Base-by-base conservation (phyloP, 1,139 yeast genomes). In the Pichia sp. region DNA sequence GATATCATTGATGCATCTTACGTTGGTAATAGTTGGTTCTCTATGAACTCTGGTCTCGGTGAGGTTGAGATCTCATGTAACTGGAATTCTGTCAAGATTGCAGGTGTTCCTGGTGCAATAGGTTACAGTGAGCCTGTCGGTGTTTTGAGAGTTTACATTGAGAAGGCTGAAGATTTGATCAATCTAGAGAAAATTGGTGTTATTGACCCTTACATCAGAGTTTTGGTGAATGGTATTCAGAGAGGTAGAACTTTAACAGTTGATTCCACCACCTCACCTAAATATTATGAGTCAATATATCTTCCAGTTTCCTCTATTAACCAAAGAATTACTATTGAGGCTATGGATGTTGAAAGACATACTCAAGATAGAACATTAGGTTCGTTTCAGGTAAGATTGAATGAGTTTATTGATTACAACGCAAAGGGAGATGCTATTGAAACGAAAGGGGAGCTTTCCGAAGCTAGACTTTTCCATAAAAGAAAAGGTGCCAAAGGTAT, bases 101-200 rank as follows among this genome's bases (percentile, higher is more conserved):
- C 84, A 14, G 73, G 74, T 47, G 71, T 73, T 49, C 74, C 83
- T 52, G 91, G 90, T 61, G 74, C 87, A 29, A 83, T 87, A 63
- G 92, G 91, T 50, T 92, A 90, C 73, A 82, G 90, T 33, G 92
- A 92, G 58, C 99, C 99, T 53, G 85, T 92, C 67, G 99, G 99
- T 67, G 95, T 87, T 43, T 77, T 92, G 14, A 83, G 98, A 67
- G 77, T 93, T 54, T 80, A 83, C 62, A 71, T 93, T 59, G 81
- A 81, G 63, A 79, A 78, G 59, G 97, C 95, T 47, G 80, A 78
- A 56, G 85, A 83, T 58, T 78, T 93, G 65, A 81, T 87, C 59
- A 93, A 93, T 71, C 78, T 91, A 71, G 97, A 92, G 69, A 85
- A 83, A 55, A 79, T 93, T 58, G 98, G 98, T 57, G 88, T 84